Percentiles rank a stretch among this genome's conserved stretches.
These are phyloP conservation scores for Trichoderma koningii DNA, from an alignment of 2,329 filamentous ascomycete species.

Conservation along the genomic window DNA sequence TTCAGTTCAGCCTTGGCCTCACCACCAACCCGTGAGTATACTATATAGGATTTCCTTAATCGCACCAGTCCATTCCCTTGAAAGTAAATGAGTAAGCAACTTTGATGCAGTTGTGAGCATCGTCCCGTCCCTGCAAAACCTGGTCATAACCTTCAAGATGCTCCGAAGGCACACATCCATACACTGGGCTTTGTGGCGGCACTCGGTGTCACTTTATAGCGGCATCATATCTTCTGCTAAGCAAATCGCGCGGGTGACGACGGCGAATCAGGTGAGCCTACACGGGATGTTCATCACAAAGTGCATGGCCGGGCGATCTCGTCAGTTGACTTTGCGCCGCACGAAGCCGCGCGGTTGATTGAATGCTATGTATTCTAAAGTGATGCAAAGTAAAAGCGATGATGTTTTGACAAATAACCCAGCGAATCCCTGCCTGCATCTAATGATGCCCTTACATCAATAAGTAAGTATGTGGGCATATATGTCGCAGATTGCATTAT, in stretches of 20 bases:
- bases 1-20: too few species aligned
- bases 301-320: neutral
- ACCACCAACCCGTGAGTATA: too few species aligned
- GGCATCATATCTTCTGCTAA: neutral
- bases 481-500: constrained; percentile 22
- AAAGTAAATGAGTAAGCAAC: too few species aligned
- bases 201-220: too few species aligned
- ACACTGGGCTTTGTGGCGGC: too few species aligned
- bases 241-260: too few species aligned
- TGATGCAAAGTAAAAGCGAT: constrained; percentile 15
- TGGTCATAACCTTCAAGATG: too few species aligned
- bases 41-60: too few species aligned
- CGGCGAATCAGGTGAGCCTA: neutral
- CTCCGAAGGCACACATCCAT: too few species aligned
- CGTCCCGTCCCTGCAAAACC: too few species aligned
- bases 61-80: too few species aligned
- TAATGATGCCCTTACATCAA: constrained; percentile 19
- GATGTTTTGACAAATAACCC: constrained; percentile 23
- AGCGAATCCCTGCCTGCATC: constrained; percentile 1
- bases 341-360: neutral
- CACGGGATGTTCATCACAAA: neutral
- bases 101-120: too few species aligned
- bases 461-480: constrained; percentile 16
- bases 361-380: constrained; percentile 11
- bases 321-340: neutral